phyloP scores from a whole-genome alignment of 495 filamentous ascomycete genomes.

The Neurospora africana region DNA sequence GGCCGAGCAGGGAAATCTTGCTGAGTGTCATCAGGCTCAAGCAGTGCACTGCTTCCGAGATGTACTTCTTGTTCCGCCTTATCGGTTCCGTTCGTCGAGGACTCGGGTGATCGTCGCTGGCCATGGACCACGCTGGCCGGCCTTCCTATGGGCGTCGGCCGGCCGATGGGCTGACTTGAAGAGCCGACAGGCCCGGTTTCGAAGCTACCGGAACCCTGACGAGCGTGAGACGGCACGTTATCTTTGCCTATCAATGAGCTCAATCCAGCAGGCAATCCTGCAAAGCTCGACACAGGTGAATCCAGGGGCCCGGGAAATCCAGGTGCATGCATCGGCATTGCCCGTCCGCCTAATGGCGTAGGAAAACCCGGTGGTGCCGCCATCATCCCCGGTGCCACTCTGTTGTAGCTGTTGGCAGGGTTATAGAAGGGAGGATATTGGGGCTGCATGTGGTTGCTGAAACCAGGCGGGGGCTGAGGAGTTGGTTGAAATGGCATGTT shows the following conservation, averaged over 20 bases:
- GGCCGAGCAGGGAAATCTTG: constrained; percentile 10
- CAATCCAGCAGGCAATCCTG: constrained; percentile 21
- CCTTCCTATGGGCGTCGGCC: constrained; percentile 80
- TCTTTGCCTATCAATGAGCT: constrained; percentile 23
- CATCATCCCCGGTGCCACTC: constrained; percentile 36
- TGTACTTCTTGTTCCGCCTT: constrained; percentile 57
- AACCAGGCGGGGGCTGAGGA: constrained; percentile 27
- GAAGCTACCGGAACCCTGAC: constrained; percentile 35
- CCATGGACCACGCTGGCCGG: constrained; percentile 60
- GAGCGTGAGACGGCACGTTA: constrained; percentile 29
- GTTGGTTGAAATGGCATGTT: constrained; percentile 26
- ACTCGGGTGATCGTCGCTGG: constrained; percentile 19
- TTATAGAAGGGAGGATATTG: constrained; percentile 12
- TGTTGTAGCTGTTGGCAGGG: constrained; percentile 28
- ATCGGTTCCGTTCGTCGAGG: constrained; percentile 40
- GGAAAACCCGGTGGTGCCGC: constrained; percentile 47
- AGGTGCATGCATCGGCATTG: constrained; percentile 53
- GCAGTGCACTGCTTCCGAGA: constrained; percentile 87
- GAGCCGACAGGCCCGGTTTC: constrained; percentile 26
- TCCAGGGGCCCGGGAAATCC: constrained; percentile 43
- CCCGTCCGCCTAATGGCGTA: constrained; percentile 50
- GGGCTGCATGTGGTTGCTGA: constrained; percentile 22
- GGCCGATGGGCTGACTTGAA: constrained; percentile 54
- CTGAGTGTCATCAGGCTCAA: constrained; percentile 48
- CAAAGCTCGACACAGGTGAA: constrained; percentile 26